Evolutionary conservation across 352 stramenopile species (phyloP).

Genomic region (Globisporangium perplexum): DNA sequence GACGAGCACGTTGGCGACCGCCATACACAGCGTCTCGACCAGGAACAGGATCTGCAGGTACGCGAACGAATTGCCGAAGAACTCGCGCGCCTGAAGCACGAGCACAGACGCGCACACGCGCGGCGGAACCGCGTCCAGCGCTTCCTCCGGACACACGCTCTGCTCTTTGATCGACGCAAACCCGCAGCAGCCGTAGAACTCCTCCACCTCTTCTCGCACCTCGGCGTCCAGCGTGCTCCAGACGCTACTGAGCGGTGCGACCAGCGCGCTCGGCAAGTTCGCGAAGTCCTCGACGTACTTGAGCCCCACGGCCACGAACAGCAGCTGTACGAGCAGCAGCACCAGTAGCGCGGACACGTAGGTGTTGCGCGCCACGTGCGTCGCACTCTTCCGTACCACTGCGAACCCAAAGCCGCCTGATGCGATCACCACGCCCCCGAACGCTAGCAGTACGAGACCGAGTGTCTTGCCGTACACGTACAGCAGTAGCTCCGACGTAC

Average conservation of each 20-base stretch:
- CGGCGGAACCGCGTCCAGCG: constrained; percentile 26
- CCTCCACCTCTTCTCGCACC: constrained; percentile 26
- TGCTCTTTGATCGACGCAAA: constrained; percentile 32
- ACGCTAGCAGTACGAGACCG: constrained; percentile 20
- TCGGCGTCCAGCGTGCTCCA: constrained; percentile 22
- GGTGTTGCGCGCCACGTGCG: constrained; percentile 19
- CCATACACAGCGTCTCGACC: constrained; percentile 28
- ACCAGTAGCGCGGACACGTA: constrained; percentile 28
- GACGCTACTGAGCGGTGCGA: constrained; percentile 14
- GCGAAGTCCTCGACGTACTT: constrained; percentile 37
- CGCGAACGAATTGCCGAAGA: constrained; percentile 33
- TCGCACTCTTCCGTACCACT: constrained; percentile 18
- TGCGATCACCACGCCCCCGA: constrained; percentile 21
- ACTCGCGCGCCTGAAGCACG: constrained; percentile 13
- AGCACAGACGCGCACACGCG: constrained; percentile 32
- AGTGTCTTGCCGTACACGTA: constrained; percentile 39
- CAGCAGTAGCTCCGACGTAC: constrained; percentile 38
- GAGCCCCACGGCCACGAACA: constrained; percentile 27
- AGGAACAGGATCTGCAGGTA: constrained; percentile 32
- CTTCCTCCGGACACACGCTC: constrained; percentile 39
- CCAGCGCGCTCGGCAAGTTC: constrained; percentile 21
- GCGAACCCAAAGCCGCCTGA: constrained; percentile 22
- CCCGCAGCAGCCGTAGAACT: constrained; percentile 44
- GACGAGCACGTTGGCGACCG: constrained; percentile 41
- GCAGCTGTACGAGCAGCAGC: constrained; percentile 24